Conservation (phyloP, 2,329 filamentous ascomycete genomes). For the Colletotrichum tabaci region DNA sequence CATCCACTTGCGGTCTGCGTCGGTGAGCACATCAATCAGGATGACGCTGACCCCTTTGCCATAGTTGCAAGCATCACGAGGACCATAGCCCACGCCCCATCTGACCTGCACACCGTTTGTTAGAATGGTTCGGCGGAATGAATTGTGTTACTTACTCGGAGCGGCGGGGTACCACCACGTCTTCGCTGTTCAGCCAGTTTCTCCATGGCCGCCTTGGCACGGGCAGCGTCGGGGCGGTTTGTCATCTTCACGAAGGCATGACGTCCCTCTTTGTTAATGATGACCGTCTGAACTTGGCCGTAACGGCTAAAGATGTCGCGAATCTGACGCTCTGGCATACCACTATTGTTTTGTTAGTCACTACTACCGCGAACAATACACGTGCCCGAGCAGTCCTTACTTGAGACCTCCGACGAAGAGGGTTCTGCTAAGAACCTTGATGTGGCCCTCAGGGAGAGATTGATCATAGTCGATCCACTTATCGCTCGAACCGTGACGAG, state of each 20-base stretch:
- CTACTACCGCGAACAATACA: slow-evolving; percentile 14
- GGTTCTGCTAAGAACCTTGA: slow-evolving; percentile 95
- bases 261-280: slow-evolving; percentile 97
- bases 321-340: slow-evolving; percentile 85
- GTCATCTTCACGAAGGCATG: slow-evolving; percentile 99
- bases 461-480: slow-evolving; percentile 89
- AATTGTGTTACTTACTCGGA: slow-evolving; percentile 72
- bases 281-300: slow-evolving; percentile 95
- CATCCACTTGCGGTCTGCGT: slow-evolving; percentile 98
- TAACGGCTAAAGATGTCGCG: slow-evolving; percentile 84
- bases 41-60: slow-evolving; percentile 92
- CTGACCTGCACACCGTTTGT: slow-evolving; percentile 74
- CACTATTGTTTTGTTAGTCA: slow-evolving; percentile 55
- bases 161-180: slow-evolving; percentile 46
- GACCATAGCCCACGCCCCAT: slow-evolving; percentile 98
- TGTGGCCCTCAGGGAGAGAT: slow-evolving; percentile 80
- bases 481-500: slow-evolving; percentile 54
- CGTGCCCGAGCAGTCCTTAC: slow-evolving; percentile 64
- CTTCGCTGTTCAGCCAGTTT: slow-evolving; percentile 69
- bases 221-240: slow-evolving; percentile 86
- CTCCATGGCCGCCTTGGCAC: slow-evolving; percentile 90
- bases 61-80: slow-evolving; percentile 97
- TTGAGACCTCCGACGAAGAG: slow-evolving; percentile 97
- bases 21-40: slow-evolving; percentile 91
- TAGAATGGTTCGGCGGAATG: slow-evolving; percentile 9